Conservation (phyloP, 805 yeast genomes). For the Kluyveromyces starmeri region DNA sequence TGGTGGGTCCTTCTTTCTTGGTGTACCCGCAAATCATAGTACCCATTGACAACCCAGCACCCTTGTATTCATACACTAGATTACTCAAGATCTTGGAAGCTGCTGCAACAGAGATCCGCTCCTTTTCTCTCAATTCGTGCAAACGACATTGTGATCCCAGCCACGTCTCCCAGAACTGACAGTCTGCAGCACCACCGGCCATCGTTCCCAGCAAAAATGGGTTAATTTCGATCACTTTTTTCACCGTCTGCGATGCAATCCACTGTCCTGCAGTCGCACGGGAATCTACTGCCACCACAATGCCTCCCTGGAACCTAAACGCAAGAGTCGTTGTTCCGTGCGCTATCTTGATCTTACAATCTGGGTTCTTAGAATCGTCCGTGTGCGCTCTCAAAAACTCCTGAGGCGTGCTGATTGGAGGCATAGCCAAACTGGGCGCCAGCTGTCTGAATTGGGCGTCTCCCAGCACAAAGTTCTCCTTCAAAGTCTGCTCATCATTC, state of each 20-base stretch:
- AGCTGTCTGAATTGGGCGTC: conserved; percentile 23
- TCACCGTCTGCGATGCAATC: conserved; percentile 97
- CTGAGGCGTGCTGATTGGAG: conserved; percentile 82
- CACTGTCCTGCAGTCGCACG: conserved; percentile 97
- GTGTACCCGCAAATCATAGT: conserved; percentile 98
- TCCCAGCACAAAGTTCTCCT: conserved; percentile 30
- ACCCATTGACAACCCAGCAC: conserved; percentile 98
- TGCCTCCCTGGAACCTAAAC: conserved; percentile 92
- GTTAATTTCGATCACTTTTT: conserved; percentile 93
- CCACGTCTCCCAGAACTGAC: conserved; percentile 99
- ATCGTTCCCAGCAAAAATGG: conserved; percentile 91
- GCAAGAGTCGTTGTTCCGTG: conserved; percentile 99
- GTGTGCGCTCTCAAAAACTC: conserved; percentile 96
- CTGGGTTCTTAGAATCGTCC: conserved; percentile 87
- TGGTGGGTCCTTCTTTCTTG: conserved; percentile 88
- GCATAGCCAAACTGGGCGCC: conserved; percentile 58
- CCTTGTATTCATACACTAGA: conserved; percentile 87
- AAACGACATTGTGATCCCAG: conserved; percentile 92
- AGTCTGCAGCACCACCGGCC: conserved; percentile 99
- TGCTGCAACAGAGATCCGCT: conserved; percentile 91
- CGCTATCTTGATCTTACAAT: conserved; percentile 90
- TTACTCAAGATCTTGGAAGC: conserved; percentile 91
- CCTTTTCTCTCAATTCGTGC: conserved; percentile 90
- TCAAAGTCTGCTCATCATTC: conserved; percentile 26
- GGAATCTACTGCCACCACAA: conserved; percentile 93